Evolutionary conservation across 2,329 filamentous ascomycete genomes (phyloP), one percentile per base, ranked within the genome.

Genomic region (Sarocladiaceae sp.): DNA sequence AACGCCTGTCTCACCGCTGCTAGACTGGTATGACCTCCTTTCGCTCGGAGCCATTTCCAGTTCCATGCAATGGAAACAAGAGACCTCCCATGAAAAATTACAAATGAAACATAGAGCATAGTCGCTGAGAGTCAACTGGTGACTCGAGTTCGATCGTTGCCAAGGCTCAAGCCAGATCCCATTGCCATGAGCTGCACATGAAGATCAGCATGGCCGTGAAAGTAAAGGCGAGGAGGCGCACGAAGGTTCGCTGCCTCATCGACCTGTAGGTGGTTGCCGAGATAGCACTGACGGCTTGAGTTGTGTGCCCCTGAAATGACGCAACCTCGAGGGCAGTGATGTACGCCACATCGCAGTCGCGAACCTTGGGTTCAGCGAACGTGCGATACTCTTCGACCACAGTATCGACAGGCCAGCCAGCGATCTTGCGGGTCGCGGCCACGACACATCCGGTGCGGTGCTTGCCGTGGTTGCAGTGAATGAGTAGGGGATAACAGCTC

Each of bases 381-480:
- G 73, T 71, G 56, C 77, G 74, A 71, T 96, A 96, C 67, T 97
- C 92, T 49, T 82, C 75, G 31, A 94, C 67, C 31, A 88, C 80
- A 15, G 74, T 71, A 1, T 77, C 66, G 1, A 83, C 66, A 17
- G 82, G 72, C 84, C 88, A 89, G 13, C 87, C 83, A 13, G 83
- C 79, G 12, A 88, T 70, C 64, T 88, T 89, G 56, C 91, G 84
- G 56, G 95, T 78, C 53, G 88, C 84, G 17, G 84, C 92, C 47
- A 92, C 80, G n/a, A 94, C 86, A 63, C 91, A 96, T 20, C 92
- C 92, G 17, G 92, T 96, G 53, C 92, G 87, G 64, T 97, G 92
- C 79, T 89, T 94, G 64, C 92, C 92, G 60, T 96, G 92, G 65
- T 96, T 97, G 77, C 92, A 97, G 68, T 97, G 92, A 44, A 97